phyloP scores from a whole-genome alignment of 2,329 filamentous ascomycete species.

The Cephalotrichum gorgonifer region DNA sequence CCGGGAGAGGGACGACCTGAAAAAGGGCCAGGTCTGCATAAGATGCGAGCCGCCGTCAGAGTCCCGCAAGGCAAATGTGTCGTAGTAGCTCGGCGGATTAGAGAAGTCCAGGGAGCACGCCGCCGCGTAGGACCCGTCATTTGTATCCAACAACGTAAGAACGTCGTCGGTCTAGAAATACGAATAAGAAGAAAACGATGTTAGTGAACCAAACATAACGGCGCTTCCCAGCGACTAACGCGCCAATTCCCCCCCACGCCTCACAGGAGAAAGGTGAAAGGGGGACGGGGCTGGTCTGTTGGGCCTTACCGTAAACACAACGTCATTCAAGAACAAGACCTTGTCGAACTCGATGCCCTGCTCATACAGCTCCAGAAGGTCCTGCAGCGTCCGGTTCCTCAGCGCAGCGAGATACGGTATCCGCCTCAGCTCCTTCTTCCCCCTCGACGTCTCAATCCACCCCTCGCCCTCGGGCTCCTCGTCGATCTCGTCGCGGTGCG shows the following conservation, averaged over 20 bases:
- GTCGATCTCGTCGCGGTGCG: slow-evolving; percentile 46
- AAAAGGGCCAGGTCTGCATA: slow-evolving; percentile 50
- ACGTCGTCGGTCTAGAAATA: slow-evolving; percentile 48
- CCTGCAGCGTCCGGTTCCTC: slow-evolving; percentile 53
- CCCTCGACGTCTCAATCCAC: slow-evolving; percentile 52
- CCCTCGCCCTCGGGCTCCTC: slow-evolving; percentile 34
- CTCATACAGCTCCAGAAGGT: slow-evolving; percentile 39
- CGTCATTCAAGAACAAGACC: slow-evolving; percentile 53
- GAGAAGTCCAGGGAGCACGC: slow-evolving; percentile 53
- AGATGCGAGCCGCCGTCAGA: slow-evolving; percentile 36
- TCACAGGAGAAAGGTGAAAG: background rate
- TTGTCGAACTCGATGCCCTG: slow-evolving; percentile 44
- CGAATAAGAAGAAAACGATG: no score
- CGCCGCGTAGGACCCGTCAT: slow-evolving; percentile 47
- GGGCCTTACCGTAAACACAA: slow-evolving; percentile 49
- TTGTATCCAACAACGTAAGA: slow-evolving; percentile 43
- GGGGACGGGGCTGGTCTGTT: no score
- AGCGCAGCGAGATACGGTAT: slow-evolving; percentile 59
- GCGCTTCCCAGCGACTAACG: background rate
- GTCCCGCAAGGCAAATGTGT: slow-evolving; percentile 53
- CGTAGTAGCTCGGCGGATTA: slow-evolving; percentile 43
- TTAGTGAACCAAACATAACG: no score
- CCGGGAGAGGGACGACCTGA: slow-evolving; percentile 37
- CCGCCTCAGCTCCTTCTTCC: slow-evolving; percentile 45
- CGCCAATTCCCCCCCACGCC: background rate